Evolutionary conservation across 495 filamentous ascomycete genomes (phyloP).

Genomic region (Penicillium paradoxum): DNA sequence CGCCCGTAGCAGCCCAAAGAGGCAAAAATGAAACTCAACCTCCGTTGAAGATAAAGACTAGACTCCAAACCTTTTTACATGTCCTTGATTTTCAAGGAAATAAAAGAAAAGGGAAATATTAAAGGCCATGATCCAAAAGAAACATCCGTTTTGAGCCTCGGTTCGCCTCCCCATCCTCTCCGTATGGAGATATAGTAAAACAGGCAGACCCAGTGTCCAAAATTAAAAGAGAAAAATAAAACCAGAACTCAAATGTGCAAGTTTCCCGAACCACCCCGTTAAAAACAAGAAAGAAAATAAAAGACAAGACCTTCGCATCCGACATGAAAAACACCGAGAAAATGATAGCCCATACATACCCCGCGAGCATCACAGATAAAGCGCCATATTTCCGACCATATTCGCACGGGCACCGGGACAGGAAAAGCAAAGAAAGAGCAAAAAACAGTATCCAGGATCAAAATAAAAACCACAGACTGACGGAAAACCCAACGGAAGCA

Average conservation of each 20-base stretch:
- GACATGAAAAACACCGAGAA: constrained; percentile 17
- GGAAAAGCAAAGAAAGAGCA: neutral
- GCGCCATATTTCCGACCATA: constrained; percentile 20
- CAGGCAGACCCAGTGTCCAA: constrained; percentile 5
- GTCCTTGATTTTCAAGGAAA: neutral
- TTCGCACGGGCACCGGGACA: neutral
- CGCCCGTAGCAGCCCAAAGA: neutral
- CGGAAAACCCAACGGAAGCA: neutral
- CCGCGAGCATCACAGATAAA: constrained; percentile 11
- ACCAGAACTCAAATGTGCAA: constrained; percentile 3
- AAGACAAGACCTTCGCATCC: constrained; percentile 13
- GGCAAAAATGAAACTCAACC: too few relatives aligned
- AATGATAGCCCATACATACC: constrained; percentile 13
- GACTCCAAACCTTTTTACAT: constrained; percentile 3
- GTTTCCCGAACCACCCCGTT: constrained; percentile 6
- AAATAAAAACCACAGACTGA: neutral
- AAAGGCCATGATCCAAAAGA: constrained; percentile 14
- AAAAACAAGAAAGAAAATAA: constrained; percentile 3
- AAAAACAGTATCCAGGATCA: neutral
- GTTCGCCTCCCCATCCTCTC: constrained; percentile 8
- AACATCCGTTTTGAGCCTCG: constrained; percentile 12
- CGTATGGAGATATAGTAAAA: constrained; percentile 2
- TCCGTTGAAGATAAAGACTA: neutral
- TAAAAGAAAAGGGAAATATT: constrained; percentile 15
- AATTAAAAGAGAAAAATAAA: neutral